Evolutionary conservation across 768 basidiomycete genomes (phyloP).

Genomic region (Tricholoma matsutake): DNA sequence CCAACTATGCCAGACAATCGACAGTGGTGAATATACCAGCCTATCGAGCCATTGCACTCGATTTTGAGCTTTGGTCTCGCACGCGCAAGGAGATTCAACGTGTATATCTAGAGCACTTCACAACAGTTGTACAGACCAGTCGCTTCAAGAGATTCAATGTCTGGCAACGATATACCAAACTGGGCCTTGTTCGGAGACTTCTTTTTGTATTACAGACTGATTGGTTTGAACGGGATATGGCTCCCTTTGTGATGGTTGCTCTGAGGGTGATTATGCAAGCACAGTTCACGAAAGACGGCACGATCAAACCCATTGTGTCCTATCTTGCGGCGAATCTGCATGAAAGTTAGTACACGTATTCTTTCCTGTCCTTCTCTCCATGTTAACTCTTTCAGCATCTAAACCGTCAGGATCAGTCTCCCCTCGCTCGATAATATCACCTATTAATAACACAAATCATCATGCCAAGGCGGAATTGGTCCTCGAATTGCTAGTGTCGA

Average conservation of each 20-base stretch:
- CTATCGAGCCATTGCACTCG: constrained; percentile 80
- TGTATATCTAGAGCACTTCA: constrained; percentile 79
- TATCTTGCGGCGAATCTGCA: constrained; percentile 82
- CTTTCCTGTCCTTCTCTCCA: neutral
- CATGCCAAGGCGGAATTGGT: constrained; percentile 68
- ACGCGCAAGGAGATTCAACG: constrained; percentile 71
- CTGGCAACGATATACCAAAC: constrained; percentile 67
- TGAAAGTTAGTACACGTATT: constrained; percentile 42
- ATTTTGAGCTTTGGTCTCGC: constrained; percentile 87
- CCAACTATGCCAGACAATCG: constrained; percentile 51
- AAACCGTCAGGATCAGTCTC: constrained; percentile 32
- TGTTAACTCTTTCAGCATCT: constrained; percentile 17
- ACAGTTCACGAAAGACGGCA: constrained; percentile 67
- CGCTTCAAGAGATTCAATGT: constrained; percentile 76
- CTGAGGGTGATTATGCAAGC: constrained; percentile 59
- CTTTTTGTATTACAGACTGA: constrained; percentile 81
- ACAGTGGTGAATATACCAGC: constrained; percentile 80
- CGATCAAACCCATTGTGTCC: constrained; percentile 82
- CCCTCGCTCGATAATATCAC: constrained; percentile 55
- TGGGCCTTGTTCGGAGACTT: constrained; percentile 68
- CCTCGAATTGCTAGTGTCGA: constrained; percentile 58
- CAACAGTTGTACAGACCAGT: constrained; percentile 67
- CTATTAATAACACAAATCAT: constrained; percentile 45
- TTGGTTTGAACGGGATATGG: constrained; percentile 62
- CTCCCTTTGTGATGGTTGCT: constrained; percentile 52